Base-by-base conservation (phyloP, 768 basidiomycete genomes). In the Lepiota brunneoincarnata region DNA sequence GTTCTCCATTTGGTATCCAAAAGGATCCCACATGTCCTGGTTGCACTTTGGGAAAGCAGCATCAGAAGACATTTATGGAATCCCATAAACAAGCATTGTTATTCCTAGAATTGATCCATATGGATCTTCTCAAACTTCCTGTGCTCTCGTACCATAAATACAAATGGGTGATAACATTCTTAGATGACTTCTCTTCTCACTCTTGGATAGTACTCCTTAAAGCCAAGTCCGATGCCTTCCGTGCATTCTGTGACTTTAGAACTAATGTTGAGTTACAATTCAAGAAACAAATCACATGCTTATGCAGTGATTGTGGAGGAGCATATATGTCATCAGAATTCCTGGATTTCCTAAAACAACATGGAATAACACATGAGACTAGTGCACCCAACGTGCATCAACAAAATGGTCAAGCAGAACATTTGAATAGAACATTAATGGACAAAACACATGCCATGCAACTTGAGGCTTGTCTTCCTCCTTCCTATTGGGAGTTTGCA, bases 351-450 rank as follows among this genome's bases (percentile, higher is more conserved):
- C 12, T 46, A 10, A 2, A 5, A 2, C n/a, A 6, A 2, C 24
- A 28, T 10, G 44, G 44, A 14, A 28, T 46, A 12, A 6, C 10
- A 5, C 5, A 15, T 15, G 23, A 23, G 12, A 2, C 31, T 5
- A 53, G 49, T 17, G 39, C 53, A n/a, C 61, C 57, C 1, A 21
- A 56, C 41, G 49, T 41, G 11, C 61, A 48, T 12, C 61, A 64
- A 49, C 57, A 56, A 40, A 63, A 63, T 56, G 62, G 62, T 12
- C 47, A 45, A 3, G 60, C 60, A 21, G 60, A 64, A 43, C 26
- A 50, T 15, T 55, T 64, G 9, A 64, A 64, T 53, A n/a, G 55
- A 39, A 61, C 58, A 3, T 4, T 59, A 1, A 43, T 35, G 17
- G 58, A 59, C 17, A 61, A 61, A 55, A 31, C 58, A 26, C 56